Evolutionary conservation across 1,284 basidiomycete genomes (phyloP).

Genomic region (Ceratobasidium sp.): DNA sequence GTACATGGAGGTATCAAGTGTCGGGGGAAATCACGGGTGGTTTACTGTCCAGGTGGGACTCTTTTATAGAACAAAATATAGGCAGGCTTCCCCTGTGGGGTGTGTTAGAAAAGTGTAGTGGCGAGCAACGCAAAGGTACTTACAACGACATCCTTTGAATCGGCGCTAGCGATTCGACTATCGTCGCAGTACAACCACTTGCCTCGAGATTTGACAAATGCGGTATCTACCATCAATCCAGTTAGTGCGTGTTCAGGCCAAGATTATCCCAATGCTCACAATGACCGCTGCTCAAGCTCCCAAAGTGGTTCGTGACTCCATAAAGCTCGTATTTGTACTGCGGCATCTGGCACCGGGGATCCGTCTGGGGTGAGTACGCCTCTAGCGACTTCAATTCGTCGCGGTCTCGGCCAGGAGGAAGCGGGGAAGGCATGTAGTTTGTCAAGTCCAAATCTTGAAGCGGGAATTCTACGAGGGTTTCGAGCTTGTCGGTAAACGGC

Average conservation of each 20-base stretch:
- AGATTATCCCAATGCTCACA: conserved; percentile 69
- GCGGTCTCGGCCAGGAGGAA: conserved; percentile 74
- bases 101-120: conserved; percentile 48
- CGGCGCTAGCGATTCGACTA: conserved; percentile 77
- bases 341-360: conserved; percentile 83
- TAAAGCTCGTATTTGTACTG: conserved; percentile 92
- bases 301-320: conserved; percentile 92
- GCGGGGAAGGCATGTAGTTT: conserved; percentile 86
- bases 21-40: conserved; percentile 3
- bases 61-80: conserved; percentile 91
- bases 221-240: conserved; percentile 73
- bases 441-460: conserved; percentile 87
- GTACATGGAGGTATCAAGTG: conserved; percentile 32
- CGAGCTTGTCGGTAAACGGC: conserved; percentile 94
- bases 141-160: conserved; percentile 87
- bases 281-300: conserved; percentile 90
- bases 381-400: conserved; percentile 57
- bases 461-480: conserved; percentile 92
- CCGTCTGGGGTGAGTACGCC: conserved; percentile 65
- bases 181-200: conserved; percentile 92
- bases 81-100: conserved; percentile 79
- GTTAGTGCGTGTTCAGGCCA: neutral
- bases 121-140: conserved; percentile 57
- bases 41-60: conserved; percentile 54
- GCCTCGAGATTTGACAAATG: conserved; percentile 82